These are phyloP conservation scores for Ceratobasidium sp. DNA, from an alignment of 1,284 basidiomycete species.

Conservation along the genomic window DNA sequence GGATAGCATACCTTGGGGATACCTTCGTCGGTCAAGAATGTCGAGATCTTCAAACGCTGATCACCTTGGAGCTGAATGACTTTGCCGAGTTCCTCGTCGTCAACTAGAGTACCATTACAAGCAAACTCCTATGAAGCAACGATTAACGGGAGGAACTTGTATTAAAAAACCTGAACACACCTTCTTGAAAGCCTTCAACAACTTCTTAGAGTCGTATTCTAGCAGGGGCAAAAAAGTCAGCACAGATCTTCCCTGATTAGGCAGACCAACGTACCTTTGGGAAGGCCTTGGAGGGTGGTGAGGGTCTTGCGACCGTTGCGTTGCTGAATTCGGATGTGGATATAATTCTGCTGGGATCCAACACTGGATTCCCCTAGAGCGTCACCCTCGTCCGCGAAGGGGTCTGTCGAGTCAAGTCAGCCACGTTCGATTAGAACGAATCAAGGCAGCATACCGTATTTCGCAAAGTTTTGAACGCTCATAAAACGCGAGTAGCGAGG, in stretches of 20 bases:
- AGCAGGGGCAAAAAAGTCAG: conserved; percentile 46
- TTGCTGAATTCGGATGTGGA: conserved; percentile 98
- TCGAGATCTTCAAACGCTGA: conserved; percentile 91
- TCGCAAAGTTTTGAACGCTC: conserved; percentile 90
- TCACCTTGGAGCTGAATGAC: conserved; percentile 99
- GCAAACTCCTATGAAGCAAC: conserved; percentile 84
- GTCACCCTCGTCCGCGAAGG: conserved; percentile 93
- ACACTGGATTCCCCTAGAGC: conserved; percentile 80
- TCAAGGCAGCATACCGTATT: conserved; percentile 67
- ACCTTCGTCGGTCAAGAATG: conserved; percentile 85
- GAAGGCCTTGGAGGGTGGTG: conserved; percentile 97
- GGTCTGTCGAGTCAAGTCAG: conserved; percentile 69
- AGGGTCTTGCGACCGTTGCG: conserved; percentile 99
- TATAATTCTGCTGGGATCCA: conserved; percentile 87
- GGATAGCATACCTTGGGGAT: conserved; percentile 63
- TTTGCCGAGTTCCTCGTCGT: conserved; percentile 96
- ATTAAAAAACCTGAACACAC: conserved; percentile 57
- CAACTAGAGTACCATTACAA: conserved; percentile 98
- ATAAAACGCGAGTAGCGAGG: conserved; percentile 71
- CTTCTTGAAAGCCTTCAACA: conserved; percentile 99
- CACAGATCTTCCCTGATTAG: conserved; percentile 1
- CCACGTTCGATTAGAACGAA: conserved; percentile 42
- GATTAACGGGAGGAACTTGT: not conserved
- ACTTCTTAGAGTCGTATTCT: conserved; percentile 99
- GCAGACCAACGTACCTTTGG: conserved; percentile 74